A percentile compares a stretch with the other conserved stretches of the same genome.
Evolutionary conservation across 2,329 filamentous ascomycete genomes (phyloP).

Genomic region (Aspergillus sp.): DNA sequence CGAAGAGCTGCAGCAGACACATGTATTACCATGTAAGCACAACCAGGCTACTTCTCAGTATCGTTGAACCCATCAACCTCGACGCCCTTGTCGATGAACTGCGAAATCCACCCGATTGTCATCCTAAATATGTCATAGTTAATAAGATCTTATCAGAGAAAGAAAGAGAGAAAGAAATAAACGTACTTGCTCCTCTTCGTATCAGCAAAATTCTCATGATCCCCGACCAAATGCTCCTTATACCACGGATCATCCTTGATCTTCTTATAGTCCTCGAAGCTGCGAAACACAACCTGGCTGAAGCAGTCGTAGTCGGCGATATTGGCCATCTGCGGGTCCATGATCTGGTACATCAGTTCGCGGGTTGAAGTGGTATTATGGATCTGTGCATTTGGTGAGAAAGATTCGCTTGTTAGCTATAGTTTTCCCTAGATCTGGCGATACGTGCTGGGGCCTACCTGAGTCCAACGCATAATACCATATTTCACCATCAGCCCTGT

Average conservation of each 20-base stretch:
- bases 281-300: constrained; percentile 49
- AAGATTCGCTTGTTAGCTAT: no score
- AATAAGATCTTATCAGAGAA: no score
- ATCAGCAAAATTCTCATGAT: constrained; percentile 54
- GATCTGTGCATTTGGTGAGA: no score
- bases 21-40: no score
- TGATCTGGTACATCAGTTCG: constrained; percentile 42
- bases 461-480: constrained; percentile 49
- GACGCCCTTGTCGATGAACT: constrained; percentile 43
- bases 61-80: constrained; percentile 22
- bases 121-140: no score
- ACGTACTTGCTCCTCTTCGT: constrained; percentile 41
- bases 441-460: no score
- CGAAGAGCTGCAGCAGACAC: not conserved
- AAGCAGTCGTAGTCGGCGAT: constrained; percentile 54
- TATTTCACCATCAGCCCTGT: constrained; percentile 53
- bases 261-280: constrained; percentile 47
- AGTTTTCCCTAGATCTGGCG: no score
- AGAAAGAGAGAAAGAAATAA: not conserved
- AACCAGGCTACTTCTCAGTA: not conserved
- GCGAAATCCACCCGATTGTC: constrained; percentile 50
- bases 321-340: constrained; percentile 50
- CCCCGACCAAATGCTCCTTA: constrained; percentile 44
- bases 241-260: constrained; percentile 54
- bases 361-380: constrained; percentile 42